Conservation (phyloP, 495 filamentous ascomycete species). For the Penicillium waksmanii region DNA sequence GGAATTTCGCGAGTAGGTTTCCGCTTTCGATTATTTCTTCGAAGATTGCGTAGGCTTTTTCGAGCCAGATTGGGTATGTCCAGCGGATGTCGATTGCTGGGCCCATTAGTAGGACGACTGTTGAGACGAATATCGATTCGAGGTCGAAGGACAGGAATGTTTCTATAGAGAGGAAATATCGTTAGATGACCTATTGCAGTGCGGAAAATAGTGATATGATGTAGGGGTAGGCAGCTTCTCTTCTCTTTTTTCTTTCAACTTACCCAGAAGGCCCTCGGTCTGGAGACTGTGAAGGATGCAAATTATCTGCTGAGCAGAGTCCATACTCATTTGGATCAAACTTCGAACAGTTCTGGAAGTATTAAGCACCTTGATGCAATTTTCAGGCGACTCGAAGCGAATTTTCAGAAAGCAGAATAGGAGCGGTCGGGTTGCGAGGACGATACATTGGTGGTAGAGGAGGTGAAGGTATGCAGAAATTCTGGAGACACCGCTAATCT, state of each 20-base stretch:
- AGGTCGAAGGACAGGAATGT: conserved; percentile 51
- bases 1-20: conserved; percentile 43
- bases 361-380: conserved; percentile 29
- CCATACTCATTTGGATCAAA: conserved; percentile 46
- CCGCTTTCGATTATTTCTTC: conserved; percentile 48
- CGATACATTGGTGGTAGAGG: conserved; percentile 50
- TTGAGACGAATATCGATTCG: conserved; percentile 45
- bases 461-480: conserved; percentile 49
- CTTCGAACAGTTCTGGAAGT: conserved; percentile 36
- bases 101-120: conserved; percentile 39
- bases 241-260: background rate
- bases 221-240: too few species aligned
- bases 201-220: too few species aligned
- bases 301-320: conserved; percentile 46
- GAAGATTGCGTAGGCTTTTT: conserved; percentile 40
- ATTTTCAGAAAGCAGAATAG: conserved; percentile 45
- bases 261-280: conserved; percentile 46
- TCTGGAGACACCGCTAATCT: conserved; percentile 41
- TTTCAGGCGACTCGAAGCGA: conserved; percentile 34
- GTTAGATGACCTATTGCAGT: too few species aligned
- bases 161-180: conserved; percentile 27
- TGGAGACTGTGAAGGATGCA: conserved; percentile 42
- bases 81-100: conserved; percentile 37
- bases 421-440: conserved; percentile 45
- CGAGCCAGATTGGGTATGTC: conserved; percentile 36